Evolutionary conservation across 176 grass and related monocot genomes (phyloP), one percentile per base, ranked within the genome.

Genomic region (Musa itinerans): DNA sequence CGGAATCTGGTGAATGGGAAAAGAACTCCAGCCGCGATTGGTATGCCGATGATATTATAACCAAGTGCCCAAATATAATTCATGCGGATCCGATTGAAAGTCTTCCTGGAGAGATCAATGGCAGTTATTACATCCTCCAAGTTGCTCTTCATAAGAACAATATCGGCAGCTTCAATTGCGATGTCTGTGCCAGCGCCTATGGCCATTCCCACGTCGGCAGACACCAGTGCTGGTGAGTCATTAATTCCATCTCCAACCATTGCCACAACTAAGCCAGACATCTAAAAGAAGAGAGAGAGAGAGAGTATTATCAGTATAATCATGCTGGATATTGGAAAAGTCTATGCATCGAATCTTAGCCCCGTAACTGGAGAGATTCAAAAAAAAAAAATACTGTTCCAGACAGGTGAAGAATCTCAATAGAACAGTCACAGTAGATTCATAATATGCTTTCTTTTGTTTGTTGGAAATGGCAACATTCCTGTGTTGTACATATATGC

Each of bases 171-270:
- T 84, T 98, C 95, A 50, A 98, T 94, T 74, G 95, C 95, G 10
- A 98, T 83, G 27, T 94, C 95, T 2, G 95, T 94, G 53, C 95
- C 95, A 1, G 90, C 88, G 3, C 95, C 95, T 3, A 98, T 98
- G 1, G 90, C 90, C 80, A 94, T 83, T 1, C 95, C 95, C 0
- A 98, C 90, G 25, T 98, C 88, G 7, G 95, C 86, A 24, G 90
- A 89, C 6, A 98, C 86, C 0, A 98, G 90, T 17, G 95, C 95
- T 2, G 90, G 95, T 5, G 88, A 98, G 67, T 98, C 95, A 15
- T 94, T 98, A 81, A 93, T 93, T 63, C 90, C 90, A 23, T 97
- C 93, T 50, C 93, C 93, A 64, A 97, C 90, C 93, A 97, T 93
- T 49, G 90, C 93, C 23, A 97, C 90, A 5, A 85, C 89, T 61